Evolutionary conservation across 2,329 filamentous ascomycete genomes (phyloP).

Genomic region (Pseudogymnoascus sp.): DNA sequence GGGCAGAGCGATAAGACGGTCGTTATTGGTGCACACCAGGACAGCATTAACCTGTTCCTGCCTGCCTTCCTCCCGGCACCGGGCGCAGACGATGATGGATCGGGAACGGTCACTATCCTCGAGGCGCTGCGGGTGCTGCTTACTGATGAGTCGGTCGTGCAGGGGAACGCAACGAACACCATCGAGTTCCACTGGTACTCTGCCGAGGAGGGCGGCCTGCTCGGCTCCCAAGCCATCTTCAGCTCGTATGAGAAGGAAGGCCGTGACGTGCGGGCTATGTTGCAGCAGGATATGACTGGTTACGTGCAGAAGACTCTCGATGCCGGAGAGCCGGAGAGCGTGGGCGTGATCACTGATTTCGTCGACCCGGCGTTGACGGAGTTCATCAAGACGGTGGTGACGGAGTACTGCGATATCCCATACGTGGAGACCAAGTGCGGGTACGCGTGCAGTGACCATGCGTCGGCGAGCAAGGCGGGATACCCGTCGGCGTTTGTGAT

Average conservation of each 20-base stretch:
- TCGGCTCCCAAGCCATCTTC: conserved; percentile 88
- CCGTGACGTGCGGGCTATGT: conserved; percentile 84
- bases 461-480: conserved; percentile 63
- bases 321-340: conserved; percentile 71
- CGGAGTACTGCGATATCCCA: conserved; percentile 80
- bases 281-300: conserved; percentile 97
- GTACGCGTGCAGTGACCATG: conserved; percentile 74
- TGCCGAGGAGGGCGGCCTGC: conserved; percentile 78
- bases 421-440: conserved; percentile 84
- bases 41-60: conserved; percentile 88
- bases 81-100: conserved; percentile 92
- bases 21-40: conserved; percentile 86
- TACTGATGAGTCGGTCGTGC: conserved; percentile 58
- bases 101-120: conserved; percentile 86
- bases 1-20: conserved; percentile 77
- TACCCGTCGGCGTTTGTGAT: conserved; percentile 72
- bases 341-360: conserved; percentile 88
- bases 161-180: conserved; percentile 71
- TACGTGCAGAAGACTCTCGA: conserved; percentile 77
- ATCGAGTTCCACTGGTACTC: conserved; percentile 97
- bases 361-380: conserved; percentile 74
- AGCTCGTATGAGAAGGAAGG: conserved; percentile 63
- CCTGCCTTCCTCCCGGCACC: conserved; percentile 78
- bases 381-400: conserved; percentile 86
- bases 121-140: conserved; percentile 81